Percentiles rank a stretch among this genome's conserved stretches.
phyloP scores from a whole-genome alignment of 768 basidiomycete species.

The Coprinopsis strossmayeri region DNA sequence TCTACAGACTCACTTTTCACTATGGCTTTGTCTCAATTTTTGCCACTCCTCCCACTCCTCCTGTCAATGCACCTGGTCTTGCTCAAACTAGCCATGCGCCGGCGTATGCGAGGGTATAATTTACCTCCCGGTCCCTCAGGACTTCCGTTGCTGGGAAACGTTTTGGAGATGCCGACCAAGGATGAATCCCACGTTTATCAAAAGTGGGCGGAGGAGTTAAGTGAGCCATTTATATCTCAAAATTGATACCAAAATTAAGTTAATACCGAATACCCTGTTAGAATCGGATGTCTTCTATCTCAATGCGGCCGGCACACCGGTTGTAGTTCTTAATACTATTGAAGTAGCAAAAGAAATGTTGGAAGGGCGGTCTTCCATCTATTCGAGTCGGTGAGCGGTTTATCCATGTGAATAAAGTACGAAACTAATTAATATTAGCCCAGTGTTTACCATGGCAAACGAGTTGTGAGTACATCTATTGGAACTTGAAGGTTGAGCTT shows the following conservation, averaged over 20 bases:
- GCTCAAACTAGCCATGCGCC: neutral
- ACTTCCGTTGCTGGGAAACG: neutral
- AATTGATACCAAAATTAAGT: neutral
- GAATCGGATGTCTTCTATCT: constrained; percentile 6
- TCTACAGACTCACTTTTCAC: no score
- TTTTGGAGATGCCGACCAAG: neutral
- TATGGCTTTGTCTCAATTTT: neutral
- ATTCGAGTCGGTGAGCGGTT: constrained; percentile 10
- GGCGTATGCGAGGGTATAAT: neutral
- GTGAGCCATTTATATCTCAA: neutral
- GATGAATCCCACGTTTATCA: neutral
- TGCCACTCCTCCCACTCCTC: neutral
- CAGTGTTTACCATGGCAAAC: neutral
- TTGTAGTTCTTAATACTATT: constrained; percentile 10
- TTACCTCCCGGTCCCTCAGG: neutral
- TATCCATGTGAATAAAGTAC: no score
- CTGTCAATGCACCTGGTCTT: neutral
- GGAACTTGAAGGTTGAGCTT: no score
- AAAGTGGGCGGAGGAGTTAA: neutral
- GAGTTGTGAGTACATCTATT: constrained; percentile 4
- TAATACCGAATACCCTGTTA: neutral
- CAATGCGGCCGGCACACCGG: constrained; percentile 3
- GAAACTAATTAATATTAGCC: neutral
- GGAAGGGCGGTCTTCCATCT: constrained; percentile 8
- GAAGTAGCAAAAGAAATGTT: constrained; percentile 9